Percentiles rank a stretch among this genome's conserved stretches.
Conservation (phyloP, 176 grass and related monocot species). For the Coix lacrymajobi region DNA sequence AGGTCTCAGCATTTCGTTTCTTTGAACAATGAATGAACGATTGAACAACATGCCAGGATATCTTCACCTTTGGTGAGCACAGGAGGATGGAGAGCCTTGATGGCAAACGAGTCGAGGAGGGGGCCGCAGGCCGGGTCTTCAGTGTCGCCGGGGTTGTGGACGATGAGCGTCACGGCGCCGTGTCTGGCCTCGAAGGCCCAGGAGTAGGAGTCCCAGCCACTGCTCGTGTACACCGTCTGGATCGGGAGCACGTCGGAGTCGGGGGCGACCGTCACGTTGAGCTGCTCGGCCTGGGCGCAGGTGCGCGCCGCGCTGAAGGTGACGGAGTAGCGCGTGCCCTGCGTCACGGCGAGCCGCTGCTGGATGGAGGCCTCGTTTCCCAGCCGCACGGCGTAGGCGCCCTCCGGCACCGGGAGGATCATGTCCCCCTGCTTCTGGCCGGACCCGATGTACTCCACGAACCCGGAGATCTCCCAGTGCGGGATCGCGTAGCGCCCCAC, state of each 20-base stretch:
- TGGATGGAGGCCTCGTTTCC: slow-evolving; percentile 50
- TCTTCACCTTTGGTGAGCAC: slow-evolving; percentile 6
- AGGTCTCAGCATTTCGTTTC: neutral
- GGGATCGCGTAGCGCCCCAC: slow-evolving; percentile 36
- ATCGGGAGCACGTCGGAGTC: slow-evolving; percentile 45
- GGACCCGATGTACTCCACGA: slow-evolving; percentile 49
- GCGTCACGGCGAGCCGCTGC: slow-evolving; percentile 36
- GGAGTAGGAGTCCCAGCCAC: slow-evolving; percentile 58
- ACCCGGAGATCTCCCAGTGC: slow-evolving; percentile 41
- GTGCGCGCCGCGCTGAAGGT: slow-evolving; percentile 54
- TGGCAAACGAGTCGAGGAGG: slow-evolving; percentile 41
- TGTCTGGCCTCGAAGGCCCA: slow-evolving; percentile 37
- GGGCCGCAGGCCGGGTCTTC: slow-evolving; percentile 50
- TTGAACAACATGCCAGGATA: neutral
- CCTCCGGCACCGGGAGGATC: slow-evolving; percentile 58
- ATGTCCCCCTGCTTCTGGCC: slow-evolving; percentile 49
- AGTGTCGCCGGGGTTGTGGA: slow-evolving; percentile 42
- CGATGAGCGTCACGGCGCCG: slow-evolving; percentile 16
- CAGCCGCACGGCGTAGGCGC: slow-evolving; percentile 45
- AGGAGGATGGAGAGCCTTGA: slow-evolving; percentile 16
- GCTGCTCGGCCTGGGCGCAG: slow-evolving; percentile 50
- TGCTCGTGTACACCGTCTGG: slow-evolving; percentile 52
- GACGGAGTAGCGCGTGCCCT: slow-evolving; percentile 37
- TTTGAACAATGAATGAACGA: neutral
- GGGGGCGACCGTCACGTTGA: slow-evolving; percentile 44